phyloP scores from a whole-genome alignment of 441 rosid species.

The Hura crepitans region DNA sequence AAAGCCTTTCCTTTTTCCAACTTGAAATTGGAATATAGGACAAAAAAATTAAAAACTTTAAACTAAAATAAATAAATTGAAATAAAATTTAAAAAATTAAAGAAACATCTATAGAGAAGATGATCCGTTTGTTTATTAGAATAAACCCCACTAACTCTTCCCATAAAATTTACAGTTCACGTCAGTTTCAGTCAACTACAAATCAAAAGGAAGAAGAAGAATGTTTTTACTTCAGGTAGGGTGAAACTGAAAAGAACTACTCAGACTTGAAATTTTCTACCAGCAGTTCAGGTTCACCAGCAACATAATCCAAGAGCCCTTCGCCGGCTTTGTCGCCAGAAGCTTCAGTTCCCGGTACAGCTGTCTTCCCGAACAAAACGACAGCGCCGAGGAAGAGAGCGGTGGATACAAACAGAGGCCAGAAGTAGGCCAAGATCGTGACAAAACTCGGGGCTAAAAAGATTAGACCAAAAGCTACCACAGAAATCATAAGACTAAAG shows the following conservation, averaged over 20 bases:
- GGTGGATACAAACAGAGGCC: constrained; percentile 83
- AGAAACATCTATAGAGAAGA: background rate
- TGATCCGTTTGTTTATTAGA: background rate
- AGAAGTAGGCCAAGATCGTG: constrained; percentile 65
- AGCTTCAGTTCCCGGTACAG: constrained; percentile 38
- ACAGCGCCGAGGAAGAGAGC: constrained; percentile 71
- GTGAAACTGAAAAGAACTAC: constrained; percentile 1
- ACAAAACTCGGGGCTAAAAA: constrained; percentile 61
- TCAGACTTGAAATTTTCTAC: constrained; percentile 34
- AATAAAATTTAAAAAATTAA: background rate
- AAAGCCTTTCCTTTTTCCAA: background rate
- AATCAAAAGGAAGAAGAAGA: background rate
- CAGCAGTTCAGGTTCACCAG: constrained; percentile 49
- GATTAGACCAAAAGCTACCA: constrained; percentile 31
- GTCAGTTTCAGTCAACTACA: background rate
- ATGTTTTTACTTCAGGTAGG: background rate
- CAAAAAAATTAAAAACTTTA: background rate
- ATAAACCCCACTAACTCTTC: background rate
- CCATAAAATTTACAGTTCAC: constrained; percentile 5
- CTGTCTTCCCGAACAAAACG: constrained; percentile 53
- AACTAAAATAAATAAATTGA: background rate
- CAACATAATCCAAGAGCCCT: constrained; percentile 68
- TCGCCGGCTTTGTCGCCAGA: constrained; percentile 47
- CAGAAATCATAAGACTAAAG: constrained; percentile 30
- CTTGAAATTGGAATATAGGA: too few species aligned